Conservation (phyloP, 495 filamentous ascomycete species). For the Cladorrhinum samala region DNA sequence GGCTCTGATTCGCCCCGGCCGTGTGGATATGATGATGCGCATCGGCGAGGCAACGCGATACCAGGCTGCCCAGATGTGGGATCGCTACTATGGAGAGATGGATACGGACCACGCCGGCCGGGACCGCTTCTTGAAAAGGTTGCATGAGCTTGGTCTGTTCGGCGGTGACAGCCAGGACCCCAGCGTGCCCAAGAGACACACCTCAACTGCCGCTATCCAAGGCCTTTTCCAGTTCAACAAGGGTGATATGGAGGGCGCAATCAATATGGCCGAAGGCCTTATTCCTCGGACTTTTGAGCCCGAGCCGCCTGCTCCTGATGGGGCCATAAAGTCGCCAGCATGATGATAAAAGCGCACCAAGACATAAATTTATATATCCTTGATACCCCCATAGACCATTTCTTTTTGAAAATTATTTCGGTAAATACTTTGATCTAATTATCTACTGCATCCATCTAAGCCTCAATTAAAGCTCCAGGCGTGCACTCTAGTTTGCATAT, state of each 20-base stretch:
- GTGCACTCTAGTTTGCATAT: too few relatives aligned
- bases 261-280: conserved; percentile 67
- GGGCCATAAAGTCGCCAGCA: conserved; percentile 26
- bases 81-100: conserved; percentile 85
- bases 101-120: conserved; percentile 56
- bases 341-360: conserved; percentile 11
- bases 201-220: conserved; percentile 85
- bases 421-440: too few relatives aligned
- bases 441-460: too few relatives aligned
- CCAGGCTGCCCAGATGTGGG: conserved; percentile 85
- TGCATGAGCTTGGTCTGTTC: conserved; percentile 46
- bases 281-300: conserved; percentile 47
- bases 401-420: too few relatives aligned
- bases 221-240: conserved; percentile 94
- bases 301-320: conserved; percentile 23
- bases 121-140: conserved; percentile 44
- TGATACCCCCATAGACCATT: conserved; percentile 11
- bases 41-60: conserved; percentile 81
- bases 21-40: conserved; percentile 88
- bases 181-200: conserved; percentile 42
- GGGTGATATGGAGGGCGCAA: conserved; percentile 78
- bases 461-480: too few relatives aligned
- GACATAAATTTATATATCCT: conserved; percentile 3
- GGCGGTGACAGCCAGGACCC: conserved; percentile 32
- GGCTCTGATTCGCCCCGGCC: conserved; percentile 81